phyloP scores from a whole-genome alignment of 495 filamentous ascomycete species.

The Geoglossum glabrum region DNA sequence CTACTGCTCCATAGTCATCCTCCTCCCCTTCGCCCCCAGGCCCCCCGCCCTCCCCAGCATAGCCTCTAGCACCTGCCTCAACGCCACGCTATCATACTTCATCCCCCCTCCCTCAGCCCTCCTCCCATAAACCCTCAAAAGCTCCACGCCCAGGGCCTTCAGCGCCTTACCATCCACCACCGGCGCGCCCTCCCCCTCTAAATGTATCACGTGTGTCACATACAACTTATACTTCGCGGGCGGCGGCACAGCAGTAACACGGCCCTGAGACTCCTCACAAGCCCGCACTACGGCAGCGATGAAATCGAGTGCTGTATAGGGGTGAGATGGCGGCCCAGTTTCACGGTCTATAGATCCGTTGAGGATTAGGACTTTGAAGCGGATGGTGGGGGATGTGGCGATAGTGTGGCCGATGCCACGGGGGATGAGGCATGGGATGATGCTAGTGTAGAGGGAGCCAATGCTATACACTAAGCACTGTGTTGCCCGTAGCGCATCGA shows the following conservation, averaged over 20 bases:
- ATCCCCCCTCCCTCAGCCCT: constrained; percentile 30
- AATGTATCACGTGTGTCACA: constrained; percentile 68
- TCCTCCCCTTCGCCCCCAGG: constrained; percentile 31
- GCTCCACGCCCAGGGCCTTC: constrained; percentile 47
- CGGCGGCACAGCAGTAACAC: constrained; percentile 12
- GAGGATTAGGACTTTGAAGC: constrained; percentile 66
- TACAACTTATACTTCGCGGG: constrained; percentile 28
- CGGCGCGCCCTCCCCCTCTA: constrained; percentile 55
- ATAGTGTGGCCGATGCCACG: constrained; percentile 40
- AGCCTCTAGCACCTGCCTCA: constrained; percentile 57
- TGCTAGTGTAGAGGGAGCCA: constrained; percentile 52
- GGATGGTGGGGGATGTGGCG: constrained; percentile 20
- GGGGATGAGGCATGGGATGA: constrained; percentile 57
- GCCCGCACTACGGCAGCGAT: constrained; percentile 56
- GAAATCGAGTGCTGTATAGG: constrained; percentile 59
- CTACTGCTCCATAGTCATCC: constrained; percentile 2
- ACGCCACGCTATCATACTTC: constrained; percentile 56
- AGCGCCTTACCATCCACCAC: constrained; percentile 46
- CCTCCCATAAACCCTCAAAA: constrained; percentile 54
- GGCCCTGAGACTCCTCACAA: constrained; percentile 27
- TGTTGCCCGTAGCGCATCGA: constrained; percentile 40
- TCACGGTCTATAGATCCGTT: constrained; percentile 73
- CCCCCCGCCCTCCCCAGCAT: constrained; percentile 52
- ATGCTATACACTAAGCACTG: constrained; percentile 72
- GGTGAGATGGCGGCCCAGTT: constrained; percentile 40